A percentile compares a stretch with the other conserved stretches of the same genome.
These are phyloP conservation scores for Geoglossum cookeanum DNA, from an alignment of 2,329 filamentous ascomycete species.

Conservation along the genomic window DNA sequence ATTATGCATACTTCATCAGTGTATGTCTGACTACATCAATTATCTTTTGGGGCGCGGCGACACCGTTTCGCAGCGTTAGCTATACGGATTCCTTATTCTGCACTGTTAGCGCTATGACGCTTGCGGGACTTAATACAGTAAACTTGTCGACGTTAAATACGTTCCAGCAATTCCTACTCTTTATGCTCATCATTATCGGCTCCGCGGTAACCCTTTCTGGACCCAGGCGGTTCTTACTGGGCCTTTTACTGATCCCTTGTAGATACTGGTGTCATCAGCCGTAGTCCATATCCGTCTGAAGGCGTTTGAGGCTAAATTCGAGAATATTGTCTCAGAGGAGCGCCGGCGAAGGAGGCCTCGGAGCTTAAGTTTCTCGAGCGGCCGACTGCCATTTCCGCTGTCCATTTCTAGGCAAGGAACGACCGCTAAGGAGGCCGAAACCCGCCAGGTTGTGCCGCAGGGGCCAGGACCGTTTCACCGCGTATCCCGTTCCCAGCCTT, in stretches of 20 bases:
- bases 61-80: conserved; percentile 21
- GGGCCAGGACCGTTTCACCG: not conserved
- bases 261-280: conserved; percentile 25
- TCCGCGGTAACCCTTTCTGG: conserved; percentile 14
- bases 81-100: conserved; percentile 29
- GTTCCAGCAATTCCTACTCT: conserved; percentile 27
- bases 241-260: not conserved
- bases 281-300: conserved; percentile 23
- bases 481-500: not conserved
- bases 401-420: not conserved
- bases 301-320: conserved; percentile 22
- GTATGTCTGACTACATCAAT: conserved; percentile 24
- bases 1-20: conserved; percentile 29
- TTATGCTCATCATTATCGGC: conserved; percentile 28
- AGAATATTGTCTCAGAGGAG: conserved; percentile 12
- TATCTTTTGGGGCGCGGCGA: conserved; percentile 29
- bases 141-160: conserved; percentile 28
- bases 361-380: not conserved
- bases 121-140: conserved; percentile 29
- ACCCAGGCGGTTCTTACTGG: not conserved
- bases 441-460: not conserved
- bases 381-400: not conserved
- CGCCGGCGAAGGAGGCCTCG: conserved; percentile 10
- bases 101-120: conserved; percentile 27
- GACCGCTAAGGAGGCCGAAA: not conserved